Evolutionary conservation across 805 yeast species (phyloP).

Genomic region (Teunomyces tritomae): DNA sequence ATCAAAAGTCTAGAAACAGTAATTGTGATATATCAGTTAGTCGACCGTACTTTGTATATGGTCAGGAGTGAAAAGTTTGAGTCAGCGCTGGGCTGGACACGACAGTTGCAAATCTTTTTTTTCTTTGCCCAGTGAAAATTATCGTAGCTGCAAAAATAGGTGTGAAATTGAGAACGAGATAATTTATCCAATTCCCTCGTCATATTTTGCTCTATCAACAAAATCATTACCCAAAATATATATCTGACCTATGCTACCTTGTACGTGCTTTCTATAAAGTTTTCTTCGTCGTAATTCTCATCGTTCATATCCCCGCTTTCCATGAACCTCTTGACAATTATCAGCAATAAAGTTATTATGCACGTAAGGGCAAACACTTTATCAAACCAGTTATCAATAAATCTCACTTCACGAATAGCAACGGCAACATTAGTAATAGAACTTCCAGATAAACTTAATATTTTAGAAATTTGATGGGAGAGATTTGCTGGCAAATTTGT

Average conservation of each 20-base stretch:
- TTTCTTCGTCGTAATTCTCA: conserved; percentile 34
- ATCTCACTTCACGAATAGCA: conserved; percentile 37
- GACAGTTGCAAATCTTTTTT: conserved; percentile 2
- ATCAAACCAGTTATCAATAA: conserved; percentile 53
- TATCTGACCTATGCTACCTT: conserved; percentile 4
- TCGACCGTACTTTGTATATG: not conserved
- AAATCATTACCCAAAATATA: not conserved
- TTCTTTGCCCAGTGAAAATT: not conserved
- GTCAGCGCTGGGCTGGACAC: conserved; percentile 2
- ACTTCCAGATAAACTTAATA: conserved; percentile 36
- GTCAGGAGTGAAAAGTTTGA: conserved; percentile 1
- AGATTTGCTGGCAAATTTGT: conserved; percentile 47
- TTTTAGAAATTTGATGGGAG: conserved; percentile 38
- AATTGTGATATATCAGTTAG: conserved; percentile 1
- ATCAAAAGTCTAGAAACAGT: conserved; percentile 2
- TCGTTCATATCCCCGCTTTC: conserved; percentile 13
- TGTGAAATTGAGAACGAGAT: not conserved
- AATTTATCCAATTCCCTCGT: not conserved
- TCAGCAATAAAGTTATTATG: conserved; percentile 27
- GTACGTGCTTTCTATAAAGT: conserved; percentile 21
- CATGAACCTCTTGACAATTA: conserved; percentile 17
- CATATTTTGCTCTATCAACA: not conserved
- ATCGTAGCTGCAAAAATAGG: not conserved
- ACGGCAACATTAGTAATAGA: conserved; percentile 16
- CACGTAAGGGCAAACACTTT: conserved; percentile 48